phyloP scores from a whole-genome alignment of 2,329 filamentous ascomycete genomes.

The Penicillium sclerotiorum region DNA sequence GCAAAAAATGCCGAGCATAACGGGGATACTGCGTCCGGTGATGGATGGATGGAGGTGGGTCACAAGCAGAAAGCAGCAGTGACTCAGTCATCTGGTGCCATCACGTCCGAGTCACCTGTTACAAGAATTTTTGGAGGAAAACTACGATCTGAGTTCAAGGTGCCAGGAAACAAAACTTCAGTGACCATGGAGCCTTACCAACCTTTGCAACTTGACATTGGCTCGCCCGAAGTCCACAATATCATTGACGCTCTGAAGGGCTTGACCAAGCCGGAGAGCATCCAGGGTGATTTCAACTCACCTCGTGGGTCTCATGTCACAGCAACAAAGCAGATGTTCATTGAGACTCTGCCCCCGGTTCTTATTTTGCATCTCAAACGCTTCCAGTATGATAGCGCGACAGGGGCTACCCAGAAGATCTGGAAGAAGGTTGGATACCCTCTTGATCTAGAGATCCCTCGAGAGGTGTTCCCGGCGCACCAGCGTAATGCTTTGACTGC shows the following conservation, averaged over 20 bases:
- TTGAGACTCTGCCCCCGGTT: slow-evolving; percentile 86
- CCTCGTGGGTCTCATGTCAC: slow-evolving; percentile 73
- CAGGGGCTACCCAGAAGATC: slow-evolving; percentile 86
- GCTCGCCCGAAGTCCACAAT: slow-evolving; percentile 80
- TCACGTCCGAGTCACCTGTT: slow-evolving; percentile 75
- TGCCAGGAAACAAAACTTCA: slow-evolving; percentile 84
- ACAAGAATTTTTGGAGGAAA: slow-evolving; percentile 94
- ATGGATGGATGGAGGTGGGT: slow-evolving; percentile 93
- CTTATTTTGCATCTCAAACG: slow-evolving; percentile 95
- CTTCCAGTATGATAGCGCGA: slow-evolving; percentile 89
- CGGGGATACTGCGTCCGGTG: slow-evolving; percentile 47
- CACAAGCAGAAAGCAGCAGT: slow-evolving; percentile 85
- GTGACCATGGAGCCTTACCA: slow-evolving; percentile 94
- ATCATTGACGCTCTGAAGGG: slow-evolving; percentile 89
- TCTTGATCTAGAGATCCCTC: slow-evolving; percentile 88
- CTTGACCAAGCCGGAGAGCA: slow-evolving; percentile 77
- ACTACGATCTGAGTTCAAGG: slow-evolving; percentile 83
- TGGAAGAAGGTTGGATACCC: slow-evolving; percentile 98
- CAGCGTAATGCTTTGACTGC: slow-evolving; percentile 67
- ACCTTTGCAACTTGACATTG: slow-evolving; percentile 92
- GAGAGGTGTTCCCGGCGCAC: slow-evolving; percentile 79
- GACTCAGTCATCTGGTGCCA: slow-evolving; percentile 80
- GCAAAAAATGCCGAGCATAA: slow-evolving; percentile 47
- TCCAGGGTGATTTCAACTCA: slow-evolving; percentile 83
- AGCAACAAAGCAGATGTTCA: slow-evolving; percentile 92